These are phyloP conservation scores for Rhizoclosmatium sp. DNA, from an alignment of 192 early-diverging fungal species.

Conservation along the genomic window DNA sequence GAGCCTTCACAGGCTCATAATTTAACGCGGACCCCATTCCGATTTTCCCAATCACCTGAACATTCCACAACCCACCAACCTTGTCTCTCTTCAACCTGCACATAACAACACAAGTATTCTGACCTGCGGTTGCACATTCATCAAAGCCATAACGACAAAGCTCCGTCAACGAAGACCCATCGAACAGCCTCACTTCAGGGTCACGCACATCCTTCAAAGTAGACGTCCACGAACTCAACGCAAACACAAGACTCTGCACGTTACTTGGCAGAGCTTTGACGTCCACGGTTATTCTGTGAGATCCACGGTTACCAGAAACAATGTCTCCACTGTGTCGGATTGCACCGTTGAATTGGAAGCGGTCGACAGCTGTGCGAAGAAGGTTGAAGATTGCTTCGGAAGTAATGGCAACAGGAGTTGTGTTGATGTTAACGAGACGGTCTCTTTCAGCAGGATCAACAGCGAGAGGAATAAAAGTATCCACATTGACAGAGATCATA, in stretches of 20 bases:
- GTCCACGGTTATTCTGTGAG: slow-evolving; percentile 41
- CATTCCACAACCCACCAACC: slow-evolving; percentile 34
- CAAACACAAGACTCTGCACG: slow-evolving; percentile 42
- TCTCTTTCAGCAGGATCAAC: no score
- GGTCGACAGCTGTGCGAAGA: no score
- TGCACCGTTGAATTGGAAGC: slow-evolving; percentile 4
- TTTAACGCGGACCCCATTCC: slow-evolving; percentile 27
- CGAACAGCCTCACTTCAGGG: slow-evolving; percentile 42
- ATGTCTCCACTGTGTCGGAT: slow-evolving; percentile 43
- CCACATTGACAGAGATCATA: not conserved
- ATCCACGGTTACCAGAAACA: slow-evolving; percentile 28
- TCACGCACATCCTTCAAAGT: slow-evolving; percentile 27
- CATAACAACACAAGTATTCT: slow-evolving; percentile 43
- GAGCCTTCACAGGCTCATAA: slow-evolving; percentile 23
- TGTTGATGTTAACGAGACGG: no score
- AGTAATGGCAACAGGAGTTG: not conserved
- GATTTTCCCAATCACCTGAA: slow-evolving; percentile 35
- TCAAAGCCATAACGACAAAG: slow-evolving; percentile 43
- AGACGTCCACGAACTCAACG: slow-evolving; percentile 39
- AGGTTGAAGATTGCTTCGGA: not conserved
- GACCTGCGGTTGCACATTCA: slow-evolving; percentile 25
- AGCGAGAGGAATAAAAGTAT: not conserved
- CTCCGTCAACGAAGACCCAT: slow-evolving; percentile 28
- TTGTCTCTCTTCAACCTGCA: slow-evolving; percentile 30
- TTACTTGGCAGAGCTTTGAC: slow-evolving; percentile 13